These are phyloP conservation scores for Lactarius hatsudake DNA, from an alignment of 768 basidiomycete species.

Conservation along the genomic window DNA sequence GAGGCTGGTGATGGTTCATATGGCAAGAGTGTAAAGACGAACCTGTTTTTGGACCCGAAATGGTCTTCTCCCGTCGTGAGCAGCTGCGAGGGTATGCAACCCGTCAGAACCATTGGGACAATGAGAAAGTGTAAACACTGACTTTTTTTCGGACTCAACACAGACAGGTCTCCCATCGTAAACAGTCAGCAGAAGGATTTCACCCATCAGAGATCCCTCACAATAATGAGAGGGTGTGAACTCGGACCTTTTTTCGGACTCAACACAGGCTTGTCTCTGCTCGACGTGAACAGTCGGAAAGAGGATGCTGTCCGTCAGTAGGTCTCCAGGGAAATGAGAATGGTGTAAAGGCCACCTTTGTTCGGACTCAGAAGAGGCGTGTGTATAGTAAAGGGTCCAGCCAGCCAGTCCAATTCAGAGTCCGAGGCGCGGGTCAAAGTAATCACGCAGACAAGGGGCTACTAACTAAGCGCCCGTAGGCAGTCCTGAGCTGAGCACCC, in stretches of 20 bases:
- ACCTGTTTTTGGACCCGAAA: slow-evolving; percentile 1
- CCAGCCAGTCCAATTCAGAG: not conserved
- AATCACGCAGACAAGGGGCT: not conserved
- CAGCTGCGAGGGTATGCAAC: not conserved
- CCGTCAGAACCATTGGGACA: not conserved
- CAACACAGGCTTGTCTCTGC: not conserved
- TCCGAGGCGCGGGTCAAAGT: not conserved
- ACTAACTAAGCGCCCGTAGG: not conserved
- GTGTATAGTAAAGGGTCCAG: not conserved
- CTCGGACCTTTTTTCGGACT: slow-evolving; percentile 2
- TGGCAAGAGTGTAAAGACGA: not conserved
- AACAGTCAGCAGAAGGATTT: not conserved
- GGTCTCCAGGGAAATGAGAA: not conserved
- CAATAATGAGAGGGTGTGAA: not conserved
- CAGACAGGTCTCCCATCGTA: not conserved
- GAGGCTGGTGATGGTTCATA: too few relatives aligned
- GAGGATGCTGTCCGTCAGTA: not conserved
- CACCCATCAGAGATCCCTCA: not conserved
- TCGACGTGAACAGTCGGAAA: not conserved
- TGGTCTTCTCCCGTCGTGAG: not conserved
- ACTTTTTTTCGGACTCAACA: slow-evolving; percentile 5
- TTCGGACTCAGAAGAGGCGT: not conserved
- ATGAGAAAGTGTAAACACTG: not conserved
- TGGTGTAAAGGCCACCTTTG: not conserved
- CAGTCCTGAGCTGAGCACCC: not conserved